Evolutionary conservation across 2,329 filamentous ascomycete genomes (phyloP).

Genomic region (Davidsoniella neocaledoniae): DNA sequence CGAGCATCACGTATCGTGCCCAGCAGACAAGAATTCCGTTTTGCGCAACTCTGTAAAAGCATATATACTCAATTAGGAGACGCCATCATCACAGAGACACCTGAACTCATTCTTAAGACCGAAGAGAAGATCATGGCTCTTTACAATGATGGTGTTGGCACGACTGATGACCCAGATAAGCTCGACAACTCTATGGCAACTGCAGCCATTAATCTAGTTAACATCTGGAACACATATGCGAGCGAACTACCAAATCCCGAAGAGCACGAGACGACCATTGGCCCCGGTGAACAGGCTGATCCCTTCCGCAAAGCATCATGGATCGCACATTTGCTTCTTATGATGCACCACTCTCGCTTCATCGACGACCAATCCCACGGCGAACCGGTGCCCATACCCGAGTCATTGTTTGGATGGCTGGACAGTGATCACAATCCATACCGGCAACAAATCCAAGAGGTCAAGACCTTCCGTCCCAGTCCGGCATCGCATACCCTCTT

Average conservation of each 20-base stretch:
- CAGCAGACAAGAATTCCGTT: slow-evolving; percentile 42
- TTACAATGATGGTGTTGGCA: slow-evolving; percentile 43
- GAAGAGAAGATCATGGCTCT: slow-evolving; percentile 53
- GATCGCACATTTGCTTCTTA: slow-evolving; percentile 60
- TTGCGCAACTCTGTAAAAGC: slow-evolving; percentile 55
- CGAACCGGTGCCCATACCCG: slow-evolving; percentile 45
- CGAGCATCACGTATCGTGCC: slow-evolving; percentile 24
- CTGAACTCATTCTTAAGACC: slow-evolving; percentile 55
- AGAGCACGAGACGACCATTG: slow-evolving; percentile 44
- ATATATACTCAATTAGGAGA: slow-evolving; percentile 39
- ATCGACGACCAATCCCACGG: slow-evolving; percentile 22
- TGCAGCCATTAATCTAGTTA: slow-evolving; percentile 33
- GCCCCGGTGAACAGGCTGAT: slow-evolving; percentile 42
- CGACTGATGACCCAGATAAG: slow-evolving; percentile 36
- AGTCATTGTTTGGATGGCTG: slow-evolving; percentile 71
- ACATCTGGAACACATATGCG: slow-evolving; percentile 39
- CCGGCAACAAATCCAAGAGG: slow-evolving; percentile 45
- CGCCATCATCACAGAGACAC: slow-evolving; percentile 49
- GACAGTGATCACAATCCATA: slow-evolving; percentile 58
- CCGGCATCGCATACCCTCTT: slow-evolving; percentile 63
- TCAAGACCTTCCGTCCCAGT: slow-evolving; percentile 49
- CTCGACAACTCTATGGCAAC: slow-evolving; percentile 39
- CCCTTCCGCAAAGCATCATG: slow-evolving; percentile 62
- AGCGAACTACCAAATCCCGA: slow-evolving; percentile 31
- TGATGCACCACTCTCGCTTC: slow-evolving; percentile 53